Conservation (phyloP, 768 basidiomycete genomes). For the Leucosporidium creatinivorum region DNA sequence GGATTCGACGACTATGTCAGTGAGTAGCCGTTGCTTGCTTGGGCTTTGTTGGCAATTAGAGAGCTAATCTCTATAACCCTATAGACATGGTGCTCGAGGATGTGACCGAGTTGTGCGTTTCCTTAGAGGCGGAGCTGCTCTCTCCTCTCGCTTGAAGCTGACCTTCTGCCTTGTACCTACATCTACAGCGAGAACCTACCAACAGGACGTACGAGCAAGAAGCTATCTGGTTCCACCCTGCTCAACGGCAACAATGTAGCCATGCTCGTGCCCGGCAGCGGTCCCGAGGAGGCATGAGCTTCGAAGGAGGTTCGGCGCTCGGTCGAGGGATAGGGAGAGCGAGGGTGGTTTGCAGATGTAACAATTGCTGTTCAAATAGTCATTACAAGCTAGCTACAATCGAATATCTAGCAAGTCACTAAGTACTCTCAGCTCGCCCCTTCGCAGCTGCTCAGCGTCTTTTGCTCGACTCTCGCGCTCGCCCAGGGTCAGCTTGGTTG, state of each 20-base stretch:
- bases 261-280: conserved; percentile 22
- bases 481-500: no score
- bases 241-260: conserved; percentile 86
- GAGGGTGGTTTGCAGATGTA: no score
- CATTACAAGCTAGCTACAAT: no score
- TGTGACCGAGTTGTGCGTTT: conserved; percentile 80
- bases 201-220: conserved; percentile 65
- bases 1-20: conserved; percentile 99
- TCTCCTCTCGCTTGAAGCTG: not conserved
- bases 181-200: conserved; percentile 71
- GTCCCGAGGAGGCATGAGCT: no score
- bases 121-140: not conserved
- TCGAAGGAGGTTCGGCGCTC: no score
- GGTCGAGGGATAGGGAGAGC: no score
- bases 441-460: no score
- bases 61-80: not conserved
- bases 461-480: no score
- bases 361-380: no score
- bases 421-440: no score
- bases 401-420: no score
- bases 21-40: conserved; percentile 50
- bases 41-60: not conserved
- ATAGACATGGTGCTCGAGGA: conserved; percentile 78
- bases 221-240: conserved; percentile 71
- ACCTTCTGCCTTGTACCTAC: no score